A percentile compares a stretch with the other conserved stretches of the same genome.
phyloP scores from a whole-genome alignment of 495 filamentous ascomycete genomes.

The Penicillium steckii region DNA sequence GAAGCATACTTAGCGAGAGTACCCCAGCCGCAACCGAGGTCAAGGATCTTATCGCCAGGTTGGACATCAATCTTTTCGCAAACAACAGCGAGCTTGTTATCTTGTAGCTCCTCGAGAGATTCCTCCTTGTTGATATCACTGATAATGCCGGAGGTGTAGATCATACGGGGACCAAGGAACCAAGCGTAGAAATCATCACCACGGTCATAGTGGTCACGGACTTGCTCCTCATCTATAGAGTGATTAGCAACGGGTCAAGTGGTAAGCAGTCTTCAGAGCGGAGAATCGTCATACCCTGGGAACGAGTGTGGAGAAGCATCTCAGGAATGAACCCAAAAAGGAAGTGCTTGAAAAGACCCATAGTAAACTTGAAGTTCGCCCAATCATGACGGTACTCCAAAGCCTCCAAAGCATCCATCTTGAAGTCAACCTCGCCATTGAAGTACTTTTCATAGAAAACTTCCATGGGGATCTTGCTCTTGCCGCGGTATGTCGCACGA shows the following conservation, averaged over 20 bases:
- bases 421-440: slow-evolving; percentile 80
- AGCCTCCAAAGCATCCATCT: slow-evolving; percentile 75
- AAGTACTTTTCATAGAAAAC: slow-evolving; percentile 92
- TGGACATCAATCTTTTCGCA: slow-evolving; percentile 69
- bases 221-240: slow-evolving; percentile 66
- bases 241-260: not conserved
- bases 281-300: slow-evolving; percentile 52
- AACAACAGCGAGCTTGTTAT: slow-evolving; percentile 70
- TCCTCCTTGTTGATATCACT: slow-evolving; percentile 66
- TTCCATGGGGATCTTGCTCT: slow-evolving; percentile 79
- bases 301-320: slow-evolving; percentile 65
- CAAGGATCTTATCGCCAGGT: slow-evolving; percentile 60
- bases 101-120: slow-evolving; percentile 64
- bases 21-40: slow-evolving; percentile 73
- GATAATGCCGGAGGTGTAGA: slow-evolving; percentile 71
- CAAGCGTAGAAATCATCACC: slow-evolving; percentile 75
- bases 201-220: slow-evolving; percentile 73
- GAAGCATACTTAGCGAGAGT: slow-evolving; percentile 67
- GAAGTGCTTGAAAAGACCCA: slow-evolving; percentile 64
- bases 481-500: slow-evolving; percentile 68
- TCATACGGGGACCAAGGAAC: slow-evolving; percentile 73
- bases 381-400: slow-evolving; percentile 86
- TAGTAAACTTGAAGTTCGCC: slow-evolving; percentile 72
- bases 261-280: not conserved
- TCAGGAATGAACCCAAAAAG: slow-evolving; percentile 68